Conservation (phyloP, 1,284 basidiomycete species). For the Vanrija humicola region DNA sequence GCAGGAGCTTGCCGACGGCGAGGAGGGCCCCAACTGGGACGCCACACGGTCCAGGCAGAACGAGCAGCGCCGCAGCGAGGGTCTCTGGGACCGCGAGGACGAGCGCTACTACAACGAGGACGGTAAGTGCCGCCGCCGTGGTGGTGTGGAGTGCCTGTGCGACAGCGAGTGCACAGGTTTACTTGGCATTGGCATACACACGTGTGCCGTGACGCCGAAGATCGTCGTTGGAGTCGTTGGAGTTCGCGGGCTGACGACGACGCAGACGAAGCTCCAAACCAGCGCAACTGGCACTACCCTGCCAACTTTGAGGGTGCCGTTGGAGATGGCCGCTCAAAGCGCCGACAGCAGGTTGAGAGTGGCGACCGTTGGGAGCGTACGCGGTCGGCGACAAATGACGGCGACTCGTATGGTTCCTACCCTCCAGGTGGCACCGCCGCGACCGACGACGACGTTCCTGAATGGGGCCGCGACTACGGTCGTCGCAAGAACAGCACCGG, state of each 20-base stretch:
- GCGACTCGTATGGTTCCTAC: conserved; percentile 23
- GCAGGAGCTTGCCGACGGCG: conserved; percentile 72
- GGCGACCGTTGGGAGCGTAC: conserved; percentile 39
- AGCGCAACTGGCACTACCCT: conserved; percentile 49
- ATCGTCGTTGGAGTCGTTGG: too few relatives aligned
- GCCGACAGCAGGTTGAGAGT: conserved; percentile 12
- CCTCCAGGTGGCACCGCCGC: conserved; percentile 28
- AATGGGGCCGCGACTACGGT: conserved; percentile 50
- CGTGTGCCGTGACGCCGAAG: background rate
- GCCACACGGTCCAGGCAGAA: conserved; percentile 29
- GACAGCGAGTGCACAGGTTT: background rate
- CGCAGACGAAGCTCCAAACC: conserved; percentile 46
- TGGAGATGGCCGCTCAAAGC: conserved; percentile 27
- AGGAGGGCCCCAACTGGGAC: conserved; percentile 51
- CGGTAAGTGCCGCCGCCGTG: conserved; percentile 2
- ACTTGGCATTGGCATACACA: background rate
- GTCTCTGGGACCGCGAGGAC: conserved; percentile 44
- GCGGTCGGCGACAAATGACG: conserved; percentile 8
- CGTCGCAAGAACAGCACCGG: conserved; percentile 24
- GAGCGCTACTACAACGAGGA: conserved; percentile 45
- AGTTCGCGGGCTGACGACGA: background rate
- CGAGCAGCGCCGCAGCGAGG: conserved; percentile 33
- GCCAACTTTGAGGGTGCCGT: conserved; percentile 50
- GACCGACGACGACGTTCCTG: conserved; percentile 48
- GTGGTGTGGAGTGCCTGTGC: background rate